Evolutionary conservation across 2,329 filamentous ascomycete genomes (phyloP).

Genomic region (Exserohilum turcica): DNA sequence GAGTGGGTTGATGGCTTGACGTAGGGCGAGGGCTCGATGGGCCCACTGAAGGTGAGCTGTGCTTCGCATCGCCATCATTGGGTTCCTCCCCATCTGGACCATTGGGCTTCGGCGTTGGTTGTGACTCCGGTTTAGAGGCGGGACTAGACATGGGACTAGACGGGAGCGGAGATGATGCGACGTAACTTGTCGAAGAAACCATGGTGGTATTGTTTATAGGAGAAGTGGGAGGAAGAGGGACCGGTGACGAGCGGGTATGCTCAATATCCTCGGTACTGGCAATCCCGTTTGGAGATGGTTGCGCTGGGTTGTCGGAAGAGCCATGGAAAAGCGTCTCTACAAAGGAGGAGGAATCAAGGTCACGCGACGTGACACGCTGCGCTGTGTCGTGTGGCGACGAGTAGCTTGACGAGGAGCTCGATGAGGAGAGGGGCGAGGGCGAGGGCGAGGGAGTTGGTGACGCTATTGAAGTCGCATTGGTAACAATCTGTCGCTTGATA

Average conservation of each 20-base stretch:
- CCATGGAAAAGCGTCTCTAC: constrained; percentile 33
- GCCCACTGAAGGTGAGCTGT: too few relatives aligned
- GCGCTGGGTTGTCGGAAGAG: constrained; percentile 19
- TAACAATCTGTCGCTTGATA: constrained; percentile 51
- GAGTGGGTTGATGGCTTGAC: constrained; percentile 9
- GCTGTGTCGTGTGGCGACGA: too few relatives aligned
- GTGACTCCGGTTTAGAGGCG: constrained; percentile 10
- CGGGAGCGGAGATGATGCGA: constrained; percentile 3
- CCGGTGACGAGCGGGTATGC: constrained; percentile 14
- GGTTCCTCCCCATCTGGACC: too few relatives aligned
- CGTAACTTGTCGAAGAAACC: background rate
- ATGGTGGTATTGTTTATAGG: background rate
- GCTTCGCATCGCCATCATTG: too few relatives aligned
- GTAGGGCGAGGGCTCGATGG: background rate
- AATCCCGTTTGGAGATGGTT: constrained; percentile 8
- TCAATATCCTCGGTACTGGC: constrained; percentile 20
- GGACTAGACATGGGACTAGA: too few relatives aligned
- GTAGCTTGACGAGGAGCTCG: constrained; percentile 17
- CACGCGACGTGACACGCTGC: constrained; percentile 23
- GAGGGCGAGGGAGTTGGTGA: constrained; percentile 27
- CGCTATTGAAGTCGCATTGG: constrained; percentile 42
- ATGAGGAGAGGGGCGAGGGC: constrained; percentile 7
- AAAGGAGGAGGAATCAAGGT: constrained; percentile 34
- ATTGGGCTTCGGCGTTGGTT: background rate
- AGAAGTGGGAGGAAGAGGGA: constrained; percentile 13